Conservation (phyloP, 2,329 filamentous ascomycete genomes). For the Pezicula rhizophila region DNA sequence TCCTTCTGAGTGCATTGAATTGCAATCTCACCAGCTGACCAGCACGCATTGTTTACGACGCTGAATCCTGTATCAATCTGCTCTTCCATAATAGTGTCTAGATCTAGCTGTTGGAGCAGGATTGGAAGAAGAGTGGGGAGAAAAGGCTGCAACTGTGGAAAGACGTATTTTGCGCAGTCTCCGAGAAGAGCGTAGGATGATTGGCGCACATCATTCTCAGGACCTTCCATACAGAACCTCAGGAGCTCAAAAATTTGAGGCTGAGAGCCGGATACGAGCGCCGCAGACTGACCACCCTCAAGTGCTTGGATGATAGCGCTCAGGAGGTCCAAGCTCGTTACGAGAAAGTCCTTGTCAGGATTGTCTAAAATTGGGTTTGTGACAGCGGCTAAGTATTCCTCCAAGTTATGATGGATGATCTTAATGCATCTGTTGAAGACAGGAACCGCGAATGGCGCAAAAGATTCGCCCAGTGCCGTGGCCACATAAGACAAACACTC, state of each 20-base stretch:
- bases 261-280: slow-evolving; percentile 69
- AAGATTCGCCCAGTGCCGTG: slow-evolving; percentile 73
- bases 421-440: slow-evolving; percentile 85
- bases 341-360: slow-evolving; percentile 94
- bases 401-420: slow-evolving; percentile 86
- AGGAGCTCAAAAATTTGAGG: slow-evolving; percentile 87
- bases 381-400: slow-evolving; percentile 67
- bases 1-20: slow-evolving; percentile 64
- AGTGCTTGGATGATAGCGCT: slow-evolving; percentile 92
- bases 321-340: slow-evolving; percentile 88
- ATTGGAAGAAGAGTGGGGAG: slow-evolving; percentile 71
- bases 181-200: slow-evolving; percentile 93
- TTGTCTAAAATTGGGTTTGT: slow-evolving; percentile 63
- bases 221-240: slow-evolving; percentile 86
- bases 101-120: slow-evolving; percentile 80
- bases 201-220: slow-evolving; percentile 86
- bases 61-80: slow-evolving; percentile 81
- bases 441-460: slow-evolving; percentile 77
- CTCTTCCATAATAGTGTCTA: slow-evolving; percentile 70
- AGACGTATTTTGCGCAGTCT: slow-evolving; percentile 91
- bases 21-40: slow-evolving; percentile 90
- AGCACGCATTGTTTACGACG: slow-evolving; percentile 96
- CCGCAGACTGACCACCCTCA: slow-evolving; percentile 63
- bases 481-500: slow-evolving; percentile 95
- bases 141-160: slow-evolving; percentile 69